Evolutionary conservation across 805 yeast genomes (phyloP).

Genomic region (Candida sanyiensis): DNA sequence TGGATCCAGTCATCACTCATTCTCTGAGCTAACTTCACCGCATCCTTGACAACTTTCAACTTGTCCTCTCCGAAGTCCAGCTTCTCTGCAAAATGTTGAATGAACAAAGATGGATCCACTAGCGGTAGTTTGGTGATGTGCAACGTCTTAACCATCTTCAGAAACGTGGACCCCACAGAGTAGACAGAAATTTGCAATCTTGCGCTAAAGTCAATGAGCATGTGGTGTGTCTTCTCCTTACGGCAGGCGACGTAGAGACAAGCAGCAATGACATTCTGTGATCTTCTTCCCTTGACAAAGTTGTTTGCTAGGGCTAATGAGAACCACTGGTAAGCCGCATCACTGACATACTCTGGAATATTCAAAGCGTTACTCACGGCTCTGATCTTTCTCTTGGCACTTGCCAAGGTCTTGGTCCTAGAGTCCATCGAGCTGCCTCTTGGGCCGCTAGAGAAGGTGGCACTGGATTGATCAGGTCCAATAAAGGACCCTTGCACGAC

Average conservation of each 20-base stretch:
- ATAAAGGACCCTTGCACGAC: constrained; percentile 93
- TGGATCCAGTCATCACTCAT: constrained; percentile 96
- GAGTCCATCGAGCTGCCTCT: constrained; percentile 74
- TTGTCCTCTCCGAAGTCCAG: constrained; percentile 73
- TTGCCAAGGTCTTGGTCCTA: constrained; percentile 81
- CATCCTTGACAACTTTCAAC: constrained; percentile 78
- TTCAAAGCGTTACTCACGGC: constrained; percentile 73
- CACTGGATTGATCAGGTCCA: constrained; percentile 79
- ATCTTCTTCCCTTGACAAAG: constrained; percentile 94
- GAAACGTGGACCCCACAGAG: constrained; percentile 91
- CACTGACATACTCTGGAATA: constrained; percentile 81
- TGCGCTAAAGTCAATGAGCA: constrained; percentile 93
- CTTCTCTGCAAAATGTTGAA: constrained; percentile 88
- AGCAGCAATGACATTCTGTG: constrained; percentile 92
- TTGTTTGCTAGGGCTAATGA: constrained; percentile 78
- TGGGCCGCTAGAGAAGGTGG: constrained; percentile 58
- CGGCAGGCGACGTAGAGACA: constrained; percentile 95
- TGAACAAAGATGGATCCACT: constrained; percentile 91
- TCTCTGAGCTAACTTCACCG: constrained; percentile 76
- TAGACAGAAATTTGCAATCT: constrained; percentile 86
- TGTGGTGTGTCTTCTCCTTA: constrained; percentile 83
- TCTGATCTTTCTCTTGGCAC: constrained; percentile 73
- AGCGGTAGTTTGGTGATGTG: constrained; percentile 74
- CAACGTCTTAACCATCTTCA: constrained; percentile 84
- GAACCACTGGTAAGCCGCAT: constrained; percentile 86